Conservation (phyloP, 257 asterid species). For the Rubia yunnanensis region DNA sequence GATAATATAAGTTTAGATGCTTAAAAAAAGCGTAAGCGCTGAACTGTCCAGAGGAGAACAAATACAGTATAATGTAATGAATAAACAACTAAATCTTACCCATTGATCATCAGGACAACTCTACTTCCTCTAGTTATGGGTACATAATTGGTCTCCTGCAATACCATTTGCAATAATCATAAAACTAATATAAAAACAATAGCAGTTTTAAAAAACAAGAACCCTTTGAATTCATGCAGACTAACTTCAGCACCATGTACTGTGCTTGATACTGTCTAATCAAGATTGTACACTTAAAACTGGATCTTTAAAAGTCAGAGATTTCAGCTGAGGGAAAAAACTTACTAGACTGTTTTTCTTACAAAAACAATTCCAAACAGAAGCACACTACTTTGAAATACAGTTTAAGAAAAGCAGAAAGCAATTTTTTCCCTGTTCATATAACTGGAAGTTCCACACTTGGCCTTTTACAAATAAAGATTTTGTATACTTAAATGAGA, state of each 20-base stretch:
- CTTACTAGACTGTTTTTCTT: too few relatives aligned
- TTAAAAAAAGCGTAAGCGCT: neutral
- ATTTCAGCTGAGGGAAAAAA: neutral
- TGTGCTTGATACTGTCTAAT: neutral
- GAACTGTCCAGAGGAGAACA: neutral
- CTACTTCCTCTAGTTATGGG: constrained; percentile 90
- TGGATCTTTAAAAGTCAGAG: too few relatives aligned
- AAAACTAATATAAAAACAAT: neutral
- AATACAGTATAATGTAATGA: neutral
- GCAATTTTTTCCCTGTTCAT: neutral
- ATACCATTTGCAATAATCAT: constrained; percentile 13
- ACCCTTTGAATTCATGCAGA: neutral
- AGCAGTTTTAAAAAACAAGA: neutral
- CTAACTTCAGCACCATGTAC: neutral
- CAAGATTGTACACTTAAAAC: too few relatives aligned
- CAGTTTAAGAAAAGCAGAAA: neutral
- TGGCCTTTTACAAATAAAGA: too few relatives aligned
- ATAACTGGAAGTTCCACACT: neutral
- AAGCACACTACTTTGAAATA: neutral
- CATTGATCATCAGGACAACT: constrained; percentile 82
- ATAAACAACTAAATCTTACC: constrained; percentile 36
- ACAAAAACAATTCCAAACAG: neutral
- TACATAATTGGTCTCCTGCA: constrained; percentile 89
- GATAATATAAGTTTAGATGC: neutral
- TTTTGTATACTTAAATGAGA: neutral